Evolutionary conservation across 2,329 filamentous ascomycete species (phyloP).

Genomic region (Xylaria sp.): DNA sequence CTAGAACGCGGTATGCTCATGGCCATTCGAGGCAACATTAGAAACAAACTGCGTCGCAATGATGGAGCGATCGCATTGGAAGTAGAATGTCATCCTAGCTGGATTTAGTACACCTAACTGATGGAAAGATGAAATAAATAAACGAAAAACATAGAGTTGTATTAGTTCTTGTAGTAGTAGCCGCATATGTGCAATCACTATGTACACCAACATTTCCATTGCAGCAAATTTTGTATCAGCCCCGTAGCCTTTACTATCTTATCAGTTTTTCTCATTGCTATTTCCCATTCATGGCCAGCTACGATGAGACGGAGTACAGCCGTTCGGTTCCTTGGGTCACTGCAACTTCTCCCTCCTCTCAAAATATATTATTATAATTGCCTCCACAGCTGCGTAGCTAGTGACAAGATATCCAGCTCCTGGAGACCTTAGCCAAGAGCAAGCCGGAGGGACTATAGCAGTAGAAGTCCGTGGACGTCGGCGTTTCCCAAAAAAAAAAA

Average conservation of each 20-base stretch:
- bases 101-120: background rate
- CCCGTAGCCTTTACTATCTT: conserved; percentile 6
- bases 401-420: background rate
- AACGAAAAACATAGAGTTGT: background rate
- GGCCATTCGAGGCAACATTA: background rate
- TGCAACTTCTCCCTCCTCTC: background rate
- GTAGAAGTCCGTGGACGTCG: background rate
- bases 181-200: background rate
- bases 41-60: background rate
- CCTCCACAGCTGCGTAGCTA: conserved; percentile 17
- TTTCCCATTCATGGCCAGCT: conserved; percentile 3
- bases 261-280: conserved; percentile 10
- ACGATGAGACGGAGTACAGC: background rate
- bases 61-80: background rate
- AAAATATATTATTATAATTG: conserved; percentile 13
- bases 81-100: background rate
- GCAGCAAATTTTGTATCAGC: background rate
- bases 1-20: background rate
- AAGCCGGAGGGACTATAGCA: background rate
- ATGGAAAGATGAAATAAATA: background rate
- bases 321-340: background rate
- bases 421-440: background rate
- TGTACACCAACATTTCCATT: background rate
- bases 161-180: background rate
- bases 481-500: background rate